phyloP scores from a whole-genome alignment of 371 early-diverging fungal genomes.

The Mortierella sp. region DNA sequence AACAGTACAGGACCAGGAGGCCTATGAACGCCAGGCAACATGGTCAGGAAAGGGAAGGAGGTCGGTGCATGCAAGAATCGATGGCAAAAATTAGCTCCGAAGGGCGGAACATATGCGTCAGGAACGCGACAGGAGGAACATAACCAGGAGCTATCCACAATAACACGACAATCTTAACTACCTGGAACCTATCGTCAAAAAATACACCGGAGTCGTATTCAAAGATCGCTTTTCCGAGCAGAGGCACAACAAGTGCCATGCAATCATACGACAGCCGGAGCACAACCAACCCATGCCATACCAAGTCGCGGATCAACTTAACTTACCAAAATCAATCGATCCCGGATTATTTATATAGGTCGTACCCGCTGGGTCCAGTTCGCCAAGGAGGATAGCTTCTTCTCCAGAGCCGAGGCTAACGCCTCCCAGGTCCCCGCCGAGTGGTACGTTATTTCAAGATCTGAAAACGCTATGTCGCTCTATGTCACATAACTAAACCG shows the following conservation, averaged over 20 bases:
- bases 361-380: slow-evolving; percentile 96
- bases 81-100: neutral
- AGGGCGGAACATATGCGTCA: neutral
- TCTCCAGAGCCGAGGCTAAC: slow-evolving; percentile 74
- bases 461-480: too few relatives aligned
- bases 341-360: slow-evolving; percentile 52
- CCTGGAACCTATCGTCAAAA: neutral
- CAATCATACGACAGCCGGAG: neutral
- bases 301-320: neutral
- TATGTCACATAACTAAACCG: neutral
- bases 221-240: neutral
- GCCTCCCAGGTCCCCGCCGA: slow-evolving; percentile 90
- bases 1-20: neutral
- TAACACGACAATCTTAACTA: neutral
- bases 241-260: neutral
- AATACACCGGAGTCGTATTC: neutral
- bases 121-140: neutral
- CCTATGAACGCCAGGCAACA: neutral
- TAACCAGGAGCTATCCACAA: neutral
- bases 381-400: slow-evolving; percentile 62
- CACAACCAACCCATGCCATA: neutral
- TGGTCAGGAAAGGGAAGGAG: too few relatives aligned
- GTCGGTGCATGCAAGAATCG: neutral
- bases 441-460: slow-evolving; percentile 71
- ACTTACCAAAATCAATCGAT: neutral